phyloP scores from a whole-genome alignment of 2,329 filamentous ascomycete species.

The Pyrenophora teres region DNA sequence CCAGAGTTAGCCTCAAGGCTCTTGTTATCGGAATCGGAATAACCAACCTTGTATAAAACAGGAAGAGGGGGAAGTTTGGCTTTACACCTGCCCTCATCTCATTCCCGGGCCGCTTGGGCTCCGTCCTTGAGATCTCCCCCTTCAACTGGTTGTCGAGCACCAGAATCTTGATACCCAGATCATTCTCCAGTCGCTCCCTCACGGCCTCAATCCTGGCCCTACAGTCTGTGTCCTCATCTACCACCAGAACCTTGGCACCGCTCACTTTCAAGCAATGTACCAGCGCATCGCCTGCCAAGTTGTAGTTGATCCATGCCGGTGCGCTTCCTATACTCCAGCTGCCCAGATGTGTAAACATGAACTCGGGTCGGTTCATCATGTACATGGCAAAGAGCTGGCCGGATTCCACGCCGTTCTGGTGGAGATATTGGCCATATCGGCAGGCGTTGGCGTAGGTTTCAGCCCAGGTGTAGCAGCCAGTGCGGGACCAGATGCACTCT shows the following conservation, averaged over 20 bases:
- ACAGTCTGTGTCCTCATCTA: constrained; percentile 57
- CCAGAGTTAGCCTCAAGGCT: constrained; percentile 12
- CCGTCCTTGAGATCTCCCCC: constrained; percentile 54
- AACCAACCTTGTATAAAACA: constrained; percentile 70
- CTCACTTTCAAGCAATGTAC: constrained; percentile 68
- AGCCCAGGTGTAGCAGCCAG: constrained; percentile 52
- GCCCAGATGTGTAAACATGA: constrained; percentile 68
- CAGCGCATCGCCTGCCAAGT: constrained; percentile 66
- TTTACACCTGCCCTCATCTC: constrained; percentile 59
- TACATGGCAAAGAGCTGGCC: constrained; percentile 69
- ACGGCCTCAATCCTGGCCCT: constrained; percentile 62
- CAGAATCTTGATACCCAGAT: constrained; percentile 63
- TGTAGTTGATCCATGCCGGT: constrained; percentile 73
- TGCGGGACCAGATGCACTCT: constrained; percentile 70
- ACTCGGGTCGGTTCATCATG: constrained; percentile 70
- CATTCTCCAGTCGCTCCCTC: constrained; percentile 53
- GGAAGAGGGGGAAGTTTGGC: constrained; percentile 60
- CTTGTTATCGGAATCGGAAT: neutral
- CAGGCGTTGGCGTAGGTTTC: constrained; percentile 49
- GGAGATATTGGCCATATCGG: constrained; percentile 45
- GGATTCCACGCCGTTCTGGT: constrained; percentile 58
- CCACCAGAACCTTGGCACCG: constrained; percentile 53
- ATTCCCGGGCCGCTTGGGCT: constrained; percentile 60
- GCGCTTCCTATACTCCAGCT: constrained; percentile 69
- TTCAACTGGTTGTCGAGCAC: constrained; percentile 57